Evolutionary conservation across 2,329 filamentous ascomycete genomes (phyloP).

Genomic region (Trichoderma simmonsii): DNA sequence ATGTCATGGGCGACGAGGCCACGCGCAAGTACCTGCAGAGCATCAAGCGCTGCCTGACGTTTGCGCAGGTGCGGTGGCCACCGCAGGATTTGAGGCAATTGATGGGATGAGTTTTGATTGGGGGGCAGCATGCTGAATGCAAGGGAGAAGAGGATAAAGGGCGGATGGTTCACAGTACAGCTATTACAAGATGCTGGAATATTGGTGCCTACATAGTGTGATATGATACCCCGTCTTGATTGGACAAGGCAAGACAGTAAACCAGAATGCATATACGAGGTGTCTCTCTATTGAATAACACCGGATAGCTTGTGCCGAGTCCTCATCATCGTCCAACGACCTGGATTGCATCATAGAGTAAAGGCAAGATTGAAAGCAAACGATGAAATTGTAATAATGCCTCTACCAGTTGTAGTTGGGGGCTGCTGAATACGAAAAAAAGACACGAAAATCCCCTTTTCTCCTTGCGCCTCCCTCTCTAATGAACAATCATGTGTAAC

Average conservation of each 20-base stretch:
- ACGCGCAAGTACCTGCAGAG: constrained; percentile 96
- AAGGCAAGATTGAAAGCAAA: not conserved
- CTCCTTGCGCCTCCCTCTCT: constrained; percentile 18
- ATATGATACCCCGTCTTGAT: constrained; percentile 19
- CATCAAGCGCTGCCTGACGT: constrained; percentile 94
- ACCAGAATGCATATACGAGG: constrained; percentile 1
- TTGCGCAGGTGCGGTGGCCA: constrained; percentile 95
- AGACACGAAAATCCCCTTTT: not conserved
- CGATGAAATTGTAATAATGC: not conserved
- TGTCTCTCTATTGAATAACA: not conserved
- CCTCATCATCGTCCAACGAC: not conserved
- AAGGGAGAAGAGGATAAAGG: not conserved
- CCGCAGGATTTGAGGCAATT: constrained; percentile 88
- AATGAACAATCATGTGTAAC: constrained; percentile 12
- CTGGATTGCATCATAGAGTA: not conserved
- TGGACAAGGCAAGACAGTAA: not conserved
- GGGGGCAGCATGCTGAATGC: not conserved
- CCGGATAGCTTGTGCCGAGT: not conserved
- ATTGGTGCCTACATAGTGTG: not conserved
- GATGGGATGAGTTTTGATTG: constrained; percentile 61
- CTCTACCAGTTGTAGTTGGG: not conserved
- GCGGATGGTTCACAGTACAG: not conserved
- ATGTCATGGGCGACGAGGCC: constrained; percentile 95
- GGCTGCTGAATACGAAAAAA: constrained; percentile 16
- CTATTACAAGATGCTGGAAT: not conserved